Conservation (phyloP, 139 green algal species). For the Chlamydomonas applanata region DNA sequence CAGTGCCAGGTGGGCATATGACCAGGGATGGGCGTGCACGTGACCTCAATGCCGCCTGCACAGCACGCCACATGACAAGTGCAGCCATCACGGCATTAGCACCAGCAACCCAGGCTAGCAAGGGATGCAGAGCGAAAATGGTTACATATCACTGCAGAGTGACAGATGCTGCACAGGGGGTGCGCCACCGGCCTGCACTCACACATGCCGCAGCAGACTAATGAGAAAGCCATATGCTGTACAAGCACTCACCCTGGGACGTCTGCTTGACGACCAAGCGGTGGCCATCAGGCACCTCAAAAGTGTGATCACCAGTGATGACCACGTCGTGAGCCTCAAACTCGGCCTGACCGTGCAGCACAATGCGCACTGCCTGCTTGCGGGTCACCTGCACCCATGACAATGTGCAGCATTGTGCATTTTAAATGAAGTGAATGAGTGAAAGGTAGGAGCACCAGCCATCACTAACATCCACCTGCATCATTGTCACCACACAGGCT, state of each 20-base stretch:
- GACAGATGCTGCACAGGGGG: background rate
- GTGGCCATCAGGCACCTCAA: conserved; percentile 83
- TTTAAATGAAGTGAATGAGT: background rate
- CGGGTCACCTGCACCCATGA: conserved; percentile 46
- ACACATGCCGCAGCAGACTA: background rate
- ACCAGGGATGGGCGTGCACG: conserved; percentile 21
- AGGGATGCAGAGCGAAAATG: background rate
- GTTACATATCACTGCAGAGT: background rate
- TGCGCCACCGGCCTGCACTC: background rate
- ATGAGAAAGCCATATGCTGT: background rate
- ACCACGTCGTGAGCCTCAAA: conserved; percentile 80
- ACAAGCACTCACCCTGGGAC: conserved; percentile 1
- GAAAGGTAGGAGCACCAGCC: background rate
- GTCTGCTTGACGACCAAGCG: conserved; percentile 62
- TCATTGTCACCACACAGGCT: too few relatives aligned
- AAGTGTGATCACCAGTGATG: conserved; percentile 46
- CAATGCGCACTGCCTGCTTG: conserved; percentile 61
- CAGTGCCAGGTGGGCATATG: conserved; percentile 57
- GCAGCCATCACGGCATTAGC: background rate
- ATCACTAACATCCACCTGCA: conserved; percentile 1
- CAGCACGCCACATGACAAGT: background rate
- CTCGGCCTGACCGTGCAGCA: conserved; percentile 84
- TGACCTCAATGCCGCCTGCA: background rate
- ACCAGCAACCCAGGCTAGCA: background rate
- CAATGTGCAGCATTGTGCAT: too few relatives aligned